A percentile compares a stretch with the other conserved stretches of the same genome.
These are phyloP conservation scores for Phanerodontia chrysosporium DNA, from an alignment of 768 basidiomycete genomes.

Conservation along the genomic window DNA sequence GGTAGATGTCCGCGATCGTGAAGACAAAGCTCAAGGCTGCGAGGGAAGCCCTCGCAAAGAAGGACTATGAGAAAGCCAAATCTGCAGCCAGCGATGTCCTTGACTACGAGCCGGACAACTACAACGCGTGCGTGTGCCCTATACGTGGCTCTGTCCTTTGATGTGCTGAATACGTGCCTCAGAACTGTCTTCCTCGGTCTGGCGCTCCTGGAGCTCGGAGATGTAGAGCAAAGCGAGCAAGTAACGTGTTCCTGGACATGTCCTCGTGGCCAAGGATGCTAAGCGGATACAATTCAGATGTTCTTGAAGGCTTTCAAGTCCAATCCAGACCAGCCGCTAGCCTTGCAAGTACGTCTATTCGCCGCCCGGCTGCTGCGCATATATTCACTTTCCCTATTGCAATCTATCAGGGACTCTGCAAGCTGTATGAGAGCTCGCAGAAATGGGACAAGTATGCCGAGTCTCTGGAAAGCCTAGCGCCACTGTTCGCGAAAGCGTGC, in stretches of 20 bases:
- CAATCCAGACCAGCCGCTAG: conserved; percentile 68
- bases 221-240: conserved; percentile 76
- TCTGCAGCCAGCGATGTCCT: conserved; percentile 63
- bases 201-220: conserved; percentile 70
- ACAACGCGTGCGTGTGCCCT: conserved; percentile 27
- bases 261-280: conserved; percentile 3
- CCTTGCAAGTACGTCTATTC: conserved; percentile 67
- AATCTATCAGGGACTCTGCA: conserved; percentile 58
- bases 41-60: conserved; percentile 69
- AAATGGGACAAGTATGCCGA: conserved; percentile 56
- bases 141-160: neutral
- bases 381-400: neutral
- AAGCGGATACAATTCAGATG: conserved; percentile 39
- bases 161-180: neutral
- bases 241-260: conserved; percentile 41
- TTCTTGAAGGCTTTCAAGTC: conserved; percentile 73
- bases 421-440: conserved; percentile 62
- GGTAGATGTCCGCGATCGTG: conserved; percentile 35
- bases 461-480: conserved; percentile 51
- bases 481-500: conserved; percentile 56
- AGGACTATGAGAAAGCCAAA: conserved; percentile 66
- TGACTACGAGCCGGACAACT: conserved; percentile 77
- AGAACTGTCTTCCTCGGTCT: conserved; percentile 87
- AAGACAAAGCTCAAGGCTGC: conserved; percentile 79
- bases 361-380: neutral